Percentiles rank a stretch among this genome's conserved stretches.
phyloP scores from a whole-genome alignment of 1,284 basidiomycete genomes.

The Ustilago trichophora region DNA sequence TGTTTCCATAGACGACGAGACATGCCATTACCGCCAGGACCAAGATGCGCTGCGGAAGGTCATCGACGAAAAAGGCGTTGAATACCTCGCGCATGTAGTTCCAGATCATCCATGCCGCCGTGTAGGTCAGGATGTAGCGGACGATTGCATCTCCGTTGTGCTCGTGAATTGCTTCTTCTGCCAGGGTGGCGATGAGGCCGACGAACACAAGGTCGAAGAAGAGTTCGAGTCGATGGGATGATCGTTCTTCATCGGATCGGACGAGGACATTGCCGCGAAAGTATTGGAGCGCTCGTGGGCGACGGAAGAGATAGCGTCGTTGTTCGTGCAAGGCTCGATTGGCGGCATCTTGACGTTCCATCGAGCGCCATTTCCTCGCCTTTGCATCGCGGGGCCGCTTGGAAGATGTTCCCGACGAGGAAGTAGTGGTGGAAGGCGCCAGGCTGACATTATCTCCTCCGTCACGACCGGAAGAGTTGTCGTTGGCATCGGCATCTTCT shows the following conservation, averaged over 20 bases:
- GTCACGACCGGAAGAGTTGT: too few relatives aligned
- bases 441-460: too few relatives aligned
- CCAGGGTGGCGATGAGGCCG: slow-evolving; percentile 54
- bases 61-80: slow-evolving; percentile 57
- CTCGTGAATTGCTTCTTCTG: slow-evolving; percentile 51
- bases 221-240: slow-evolving; percentile 46
- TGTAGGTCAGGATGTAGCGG: slow-evolving; percentile 55
- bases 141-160: slow-evolving; percentile 49
- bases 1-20: slow-evolving; percentile 58
- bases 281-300: slow-evolving; percentile 56
- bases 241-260: slow-evolving; percentile 49
- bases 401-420: not conserved
- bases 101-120: slow-evolving; percentile 56
- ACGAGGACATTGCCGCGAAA: slow-evolving; percentile 52
- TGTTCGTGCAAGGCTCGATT: slow-evolving; percentile 35
- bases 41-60: slow-evolving; percentile 49
- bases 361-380: slow-evolving; percentile 16
- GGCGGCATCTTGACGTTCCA: slow-evolving; percentile 32
- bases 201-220: slow-evolving; percentile 60
- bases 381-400: slow-evolving; percentile 27
- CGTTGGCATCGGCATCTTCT: too few relatives aligned
- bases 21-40: slow-evolving; percentile 57
- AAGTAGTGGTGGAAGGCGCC: slow-evolving; percentile 15
- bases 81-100: slow-evolving; percentile 56
- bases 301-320: slow-evolving; percentile 54